Base-by-base conservation (phyloP, 805 yeast genomes). In the Peterozyma toletana region DNA sequence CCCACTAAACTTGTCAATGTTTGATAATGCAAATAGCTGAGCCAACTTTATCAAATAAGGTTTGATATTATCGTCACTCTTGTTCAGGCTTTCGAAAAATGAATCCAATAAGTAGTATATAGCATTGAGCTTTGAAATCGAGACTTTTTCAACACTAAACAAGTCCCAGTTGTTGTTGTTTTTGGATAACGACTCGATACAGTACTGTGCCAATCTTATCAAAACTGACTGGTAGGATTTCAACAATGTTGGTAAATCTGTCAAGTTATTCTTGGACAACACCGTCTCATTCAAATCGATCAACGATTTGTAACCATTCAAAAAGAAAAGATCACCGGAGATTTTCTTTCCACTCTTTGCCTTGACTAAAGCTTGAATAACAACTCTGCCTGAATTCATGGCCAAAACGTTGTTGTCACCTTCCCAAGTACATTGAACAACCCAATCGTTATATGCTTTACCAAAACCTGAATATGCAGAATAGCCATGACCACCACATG, bases 361-460 rank as follows among this genome's bases (percentile, higher is more conserved):
- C 6, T 56, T 54, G 41, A 66, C 57, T 21, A 71, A 70, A 46
- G 67, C 64, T 60, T 77, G 83, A 50, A 81, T 68, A 35, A 83
- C 69, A 21, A 93, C 78, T 61, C 91, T 81, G 46, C 96, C 97
- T 47, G 88, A 78, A 43, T 88, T 82, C 63, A 87, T 78, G 2
- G 89, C 85, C 50, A 90, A 71, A 37, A 90, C 83, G 56, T 81
- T 89, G 69, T 90, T 90, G 64, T 90, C 97, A 63, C 97, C 97
- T 69, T 90, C 97, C 97, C 97, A 90, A 15, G 97, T 90, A 65
- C 96, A 89, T 67, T 90, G 96, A 35, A 90, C 96, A n/a, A 86
- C 96, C 87, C 95, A 91, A 62, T 90, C 97, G 49, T 76, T 75
- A 68, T 79, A 87, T 11, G 89, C 89, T 59, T 83, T 86, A 35